Evolutionary conservation across 139 green algal species (phyloP), one percentile per base, ranked within the genome.

Genomic region (Micromonas commoda): DNA sequence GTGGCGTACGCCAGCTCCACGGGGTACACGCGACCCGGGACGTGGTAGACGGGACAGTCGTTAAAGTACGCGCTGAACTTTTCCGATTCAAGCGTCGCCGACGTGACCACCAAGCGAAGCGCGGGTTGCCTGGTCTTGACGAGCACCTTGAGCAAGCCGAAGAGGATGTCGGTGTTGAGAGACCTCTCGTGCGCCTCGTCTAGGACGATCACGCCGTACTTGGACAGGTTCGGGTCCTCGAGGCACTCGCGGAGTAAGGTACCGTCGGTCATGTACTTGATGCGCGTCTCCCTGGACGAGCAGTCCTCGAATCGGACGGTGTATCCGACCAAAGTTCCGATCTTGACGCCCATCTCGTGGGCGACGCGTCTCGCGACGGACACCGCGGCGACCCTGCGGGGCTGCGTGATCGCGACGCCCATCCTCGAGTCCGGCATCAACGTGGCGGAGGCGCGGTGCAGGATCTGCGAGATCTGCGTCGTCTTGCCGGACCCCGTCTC

Each of bases 131-230:
- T 89, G 77, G 92, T 82, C 80, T 90, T 88, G 52, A 85, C 33
- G 53, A 78, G 86, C 77, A 92, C 88, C 77, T 97, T 97, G 23
- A 98, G 87, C 51, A 98, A 64, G 5, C 91, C 93, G 85, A 98
- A 97, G n/a, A 98, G 87, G 74, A 98, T 92, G 87, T 98, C 94
- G 4, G 93, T 97, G 87, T 96, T 96, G 29, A 98, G 85, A 61
- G 81, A 92, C 63, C 94, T 89, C 86, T 98, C 94, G 85, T 98
- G 94, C 1, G 94, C 94, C 84, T 98, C 94, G 80, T 98, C 94
- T 39, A 98, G 85, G 2, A 97, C 86, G 53, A 85, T 57, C 0
- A 82, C 66, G 24, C 35, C 75, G 83, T 87, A 87, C 35, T 65
- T 71, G 24, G 54, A 60, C 26, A 98, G 86, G 61, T 85, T 39